phyloP scores from a whole-genome alignment of 441 rosid genomes.

The Aleurites moluccanus region DNA sequence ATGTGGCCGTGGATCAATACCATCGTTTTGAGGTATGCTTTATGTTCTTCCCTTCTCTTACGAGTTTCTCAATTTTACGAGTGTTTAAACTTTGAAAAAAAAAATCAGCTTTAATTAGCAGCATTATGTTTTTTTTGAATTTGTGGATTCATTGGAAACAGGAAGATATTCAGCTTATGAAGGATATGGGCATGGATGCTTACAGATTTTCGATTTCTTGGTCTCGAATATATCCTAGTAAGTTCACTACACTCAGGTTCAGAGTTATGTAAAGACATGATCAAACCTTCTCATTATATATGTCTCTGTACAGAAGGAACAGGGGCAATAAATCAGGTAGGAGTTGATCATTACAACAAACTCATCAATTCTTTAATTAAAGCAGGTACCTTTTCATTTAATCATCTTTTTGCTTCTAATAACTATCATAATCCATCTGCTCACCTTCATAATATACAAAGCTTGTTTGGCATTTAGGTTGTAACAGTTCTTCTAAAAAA shows the following conservation, averaged over 20 bases:
- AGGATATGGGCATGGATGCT: conserved; percentile 43
- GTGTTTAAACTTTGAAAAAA: neutral
- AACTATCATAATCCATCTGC: neutral
- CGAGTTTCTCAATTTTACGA: neutral
- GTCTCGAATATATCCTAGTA: conserved; percentile 39
- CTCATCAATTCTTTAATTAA: conserved; percentile 49
- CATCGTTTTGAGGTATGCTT: conserved; percentile 63
- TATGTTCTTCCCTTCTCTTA: neutral
- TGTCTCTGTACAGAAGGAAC: conserved; percentile 55
- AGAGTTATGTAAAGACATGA: neutral
- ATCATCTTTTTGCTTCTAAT: neutral
- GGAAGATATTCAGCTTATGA: conserved; percentile 38
- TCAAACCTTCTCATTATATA: neutral
- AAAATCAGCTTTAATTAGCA: too few relatives aligned
- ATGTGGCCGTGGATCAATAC: conserved; percentile 89
- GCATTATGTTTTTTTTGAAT: neutral
- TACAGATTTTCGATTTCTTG: conserved; percentile 42
- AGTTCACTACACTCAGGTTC: neutral
- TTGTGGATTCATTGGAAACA: conserved; percentile 14
- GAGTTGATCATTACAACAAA: conserved; percentile 37
- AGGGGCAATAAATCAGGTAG: conserved; percentile 78
- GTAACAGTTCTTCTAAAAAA: too few relatives aligned
- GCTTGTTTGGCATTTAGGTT: too few relatives aligned
- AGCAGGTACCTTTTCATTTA: conserved; percentile 34
- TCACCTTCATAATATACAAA: too few relatives aligned